Percentiles rank a stretch among this genome's conserved stretches.
phyloP scores from a whole-genome alignment of 805 yeast species.

The Debaryomyces prosopidis region DNA sequence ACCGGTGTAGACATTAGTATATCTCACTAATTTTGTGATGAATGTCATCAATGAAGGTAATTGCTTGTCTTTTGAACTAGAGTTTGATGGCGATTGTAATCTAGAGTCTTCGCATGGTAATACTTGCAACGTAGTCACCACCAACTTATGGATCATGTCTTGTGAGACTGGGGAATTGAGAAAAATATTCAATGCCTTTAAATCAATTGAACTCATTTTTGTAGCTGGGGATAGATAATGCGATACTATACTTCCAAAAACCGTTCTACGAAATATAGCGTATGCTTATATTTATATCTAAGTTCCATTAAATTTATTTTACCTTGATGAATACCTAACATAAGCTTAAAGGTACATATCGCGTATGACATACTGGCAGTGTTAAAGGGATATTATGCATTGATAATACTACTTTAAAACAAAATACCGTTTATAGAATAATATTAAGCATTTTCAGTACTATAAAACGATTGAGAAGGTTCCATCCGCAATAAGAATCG shows the following conservation, averaged over 20 bases:
- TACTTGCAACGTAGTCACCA: slow-evolving; percentile 65
- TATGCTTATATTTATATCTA: neutral
- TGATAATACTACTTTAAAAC: neutral
- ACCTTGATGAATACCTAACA: neutral
- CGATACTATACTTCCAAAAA: neutral
- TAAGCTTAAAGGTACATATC: neutral
- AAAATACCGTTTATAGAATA: neutral
- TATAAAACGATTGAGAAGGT: too few relatives aligned
- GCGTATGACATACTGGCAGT: slow-evolving; percentile 1
- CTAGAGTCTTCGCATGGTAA: slow-evolving; percentile 54
- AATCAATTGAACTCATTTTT: slow-evolving; percentile 20
- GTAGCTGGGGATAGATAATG: neutral
- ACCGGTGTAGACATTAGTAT: slow-evolving; percentile 79
- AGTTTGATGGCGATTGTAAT: slow-evolving; percentile 24
- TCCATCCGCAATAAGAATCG: neutral
- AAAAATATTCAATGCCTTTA: slow-evolving; percentile 58
- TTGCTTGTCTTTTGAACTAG: slow-evolving; percentile 32
- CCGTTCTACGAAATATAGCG: neutral
- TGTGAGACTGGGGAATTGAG: slow-evolving; percentile 69
- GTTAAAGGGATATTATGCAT: neutral
- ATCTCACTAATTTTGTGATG: slow-evolving; percentile 67
- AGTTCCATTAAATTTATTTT: neutral
- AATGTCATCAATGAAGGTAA: slow-evolving; percentile 75
- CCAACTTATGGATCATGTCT: slow-evolving; percentile 71
- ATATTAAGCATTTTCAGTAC: neutral